Evolutionary conservation across 1,284 basidiomycete species (phyloP).

Genomic region (Phlebopus sp.): DNA sequence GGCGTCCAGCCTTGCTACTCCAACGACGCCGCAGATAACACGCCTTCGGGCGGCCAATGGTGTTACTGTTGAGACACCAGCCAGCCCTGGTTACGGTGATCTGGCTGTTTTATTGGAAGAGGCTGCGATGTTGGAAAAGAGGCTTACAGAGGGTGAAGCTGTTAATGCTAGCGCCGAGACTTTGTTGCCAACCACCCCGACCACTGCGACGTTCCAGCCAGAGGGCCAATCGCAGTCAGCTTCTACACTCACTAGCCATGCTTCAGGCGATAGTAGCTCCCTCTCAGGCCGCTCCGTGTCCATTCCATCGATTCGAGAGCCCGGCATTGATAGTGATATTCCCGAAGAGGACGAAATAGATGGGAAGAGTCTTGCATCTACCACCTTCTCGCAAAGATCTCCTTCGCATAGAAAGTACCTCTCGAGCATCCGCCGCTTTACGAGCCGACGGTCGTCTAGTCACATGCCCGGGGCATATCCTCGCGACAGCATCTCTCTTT

Average conservation of each 20-base stretch:
- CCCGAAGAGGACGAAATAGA: conserved; percentile 31
- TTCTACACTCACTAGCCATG: conserved; percentile 20
- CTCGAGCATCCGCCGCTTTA: conserved; percentile 43
- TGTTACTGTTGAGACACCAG: conserved; percentile 28
- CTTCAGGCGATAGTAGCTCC: conserved; percentile 22
- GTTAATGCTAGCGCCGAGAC: conserved; percentile 21
- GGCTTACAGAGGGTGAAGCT: conserved; percentile 41
- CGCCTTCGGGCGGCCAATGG: conserved; percentile 24
- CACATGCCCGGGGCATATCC: conserved; percentile 37
- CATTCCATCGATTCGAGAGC: conserved; percentile 33
- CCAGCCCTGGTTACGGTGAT: conserved; percentile 46
- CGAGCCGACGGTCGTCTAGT: conserved; percentile 34
- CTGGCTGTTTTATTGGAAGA: conserved; percentile 47
- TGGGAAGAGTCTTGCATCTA: conserved; percentile 30
- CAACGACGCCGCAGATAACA: conserved; percentile 13
- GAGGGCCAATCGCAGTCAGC: conserved; percentile 21
- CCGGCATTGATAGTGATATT: conserved; percentile 25
- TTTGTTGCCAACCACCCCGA: conserved; percentile 22
- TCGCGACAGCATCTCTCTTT: conserved; percentile 50
- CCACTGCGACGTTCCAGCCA: conserved; percentile 22
- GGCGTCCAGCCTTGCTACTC: conserved; percentile 13
- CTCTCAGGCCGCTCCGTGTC: conserved; percentile 27
- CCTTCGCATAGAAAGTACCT: conserved; percentile 44
- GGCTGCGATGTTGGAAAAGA: conserved; percentile 48
- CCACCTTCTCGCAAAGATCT: conserved; percentile 31